Base-by-base conservation (phyloP, 441 rosid species). In the Raphanus hybrid region DNA sequence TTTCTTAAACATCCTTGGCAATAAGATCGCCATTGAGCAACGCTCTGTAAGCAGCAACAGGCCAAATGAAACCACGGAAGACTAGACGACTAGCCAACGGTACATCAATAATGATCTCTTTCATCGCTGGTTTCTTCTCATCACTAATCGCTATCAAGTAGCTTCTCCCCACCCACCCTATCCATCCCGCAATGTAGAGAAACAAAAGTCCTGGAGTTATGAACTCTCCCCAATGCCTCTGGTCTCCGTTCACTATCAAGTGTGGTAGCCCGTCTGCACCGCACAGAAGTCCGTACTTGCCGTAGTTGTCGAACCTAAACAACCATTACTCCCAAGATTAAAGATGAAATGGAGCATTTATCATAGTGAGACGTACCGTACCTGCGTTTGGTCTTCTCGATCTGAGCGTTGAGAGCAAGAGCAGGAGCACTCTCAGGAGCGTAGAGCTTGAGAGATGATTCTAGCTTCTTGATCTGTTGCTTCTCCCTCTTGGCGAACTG, bases 151-250 rank as follows among this genome's bases (percentile, higher is more conserved):
- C 97, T 35, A 84, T 95, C 78, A 95, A 79, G 82, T 93, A 95
- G 82, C 97, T 95, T 75, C 99, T 72, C 2, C 98, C 99, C 4
- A 95, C 97, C 98, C 98, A 95, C 78, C 99, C 98, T 37, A 95
- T 95, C 99, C 99, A 95, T 4, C 98, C 98, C 0, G 98, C 97
- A 27, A 95, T 95, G 88, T 93, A 95, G 72, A 95, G 80, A 84
- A 92, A 95, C 70, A 93, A 73, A 11, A 95, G 39, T 5, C 34
- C 34, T 29, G 34, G 34, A 3, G 34, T 29, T 0, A 29, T 29
- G 5, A 29, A 29, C 34, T 29, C 34, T 29, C 34, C 34, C 26
- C 26, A 23, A 23, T 23, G 26, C 26, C 26, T 23, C 26, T 23
- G 26, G 26, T 23, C 26, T 23, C 26, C 26, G 26, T 23, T 23